Base-by-base conservation (phyloP, 805 yeast genomes). In the Teunomyces barrocoloradensis region DNA sequence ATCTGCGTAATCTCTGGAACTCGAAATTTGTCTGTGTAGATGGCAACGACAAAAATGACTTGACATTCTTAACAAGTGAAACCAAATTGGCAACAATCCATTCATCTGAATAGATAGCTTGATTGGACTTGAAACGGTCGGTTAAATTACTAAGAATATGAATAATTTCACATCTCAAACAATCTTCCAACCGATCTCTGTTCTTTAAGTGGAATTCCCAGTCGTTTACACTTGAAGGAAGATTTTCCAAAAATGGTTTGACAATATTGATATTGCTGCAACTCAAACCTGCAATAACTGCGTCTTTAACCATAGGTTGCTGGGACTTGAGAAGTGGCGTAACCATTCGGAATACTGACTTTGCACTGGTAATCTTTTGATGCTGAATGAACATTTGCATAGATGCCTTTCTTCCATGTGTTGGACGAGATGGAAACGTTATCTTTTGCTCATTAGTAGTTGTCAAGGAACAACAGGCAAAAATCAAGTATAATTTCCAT, bases 281-380 rank as follows among this genome's bases (percentile, higher is more conserved):
- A 53, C 96, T 85, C 45, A 95, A 66, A 0, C 98, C 98, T 2
- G 85, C 71, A n/a, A 90, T 89, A 12, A 91, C 82, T 0, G 97
- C 94, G 53, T 91, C 96, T 51, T 88, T 75, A 6, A 94, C 80
- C 53, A 82, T 73, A 2, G 78, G 74, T 50, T 87, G 89, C 1
- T 82, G 81, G 0, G 90, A 82, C 25, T 80, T 83, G 42, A 94
- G 65, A 25, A 94, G 70, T 0, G 97, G 97, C 33, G 89, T 71
- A 0, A 89, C 91, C 85, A 94, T 83, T 47, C 85, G 79, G 69
- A 94, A 94, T 2, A 94, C 84, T 0, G 96, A 85, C 49, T 85
- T 84, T 0, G 97, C 97, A 50, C 97, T 89, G 1, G 96, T 91
- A 46, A 94, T 91, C 43, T 89, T 86, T 60, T 90, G 96, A 56